phyloP scores from a whole-genome alignment of 2,329 filamentous ascomycete species.

The Penicillium glabrum region DNA sequence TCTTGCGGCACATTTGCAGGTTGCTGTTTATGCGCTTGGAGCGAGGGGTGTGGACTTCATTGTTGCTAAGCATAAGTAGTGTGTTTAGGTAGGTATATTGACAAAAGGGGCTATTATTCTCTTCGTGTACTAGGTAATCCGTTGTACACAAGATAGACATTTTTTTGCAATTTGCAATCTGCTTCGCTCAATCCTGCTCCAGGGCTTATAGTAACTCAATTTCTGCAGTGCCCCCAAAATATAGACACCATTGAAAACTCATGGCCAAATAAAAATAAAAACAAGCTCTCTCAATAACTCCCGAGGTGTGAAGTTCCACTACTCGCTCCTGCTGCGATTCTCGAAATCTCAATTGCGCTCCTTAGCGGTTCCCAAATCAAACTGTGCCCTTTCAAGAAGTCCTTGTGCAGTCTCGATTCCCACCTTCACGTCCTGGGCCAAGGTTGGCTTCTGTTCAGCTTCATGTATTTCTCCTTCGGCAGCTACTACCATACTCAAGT shows the following conservation, averaged over 20 bases:
- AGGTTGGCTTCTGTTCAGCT: not conserved
- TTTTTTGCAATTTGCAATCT: no score
- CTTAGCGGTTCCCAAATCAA: not conserved
- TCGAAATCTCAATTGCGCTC: not conserved
- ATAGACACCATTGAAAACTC: no score
- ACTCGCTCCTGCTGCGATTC: not conserved
- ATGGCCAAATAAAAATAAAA: no score
- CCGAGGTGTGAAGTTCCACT: no score
- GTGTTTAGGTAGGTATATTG: not conserved
- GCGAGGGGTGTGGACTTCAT: not conserved
- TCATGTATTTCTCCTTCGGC: not conserved
- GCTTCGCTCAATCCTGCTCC: not conserved
- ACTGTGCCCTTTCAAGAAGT: not conserved
- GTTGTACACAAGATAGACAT: no score
- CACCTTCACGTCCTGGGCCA: not conserved
- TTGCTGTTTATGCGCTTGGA: not conserved
- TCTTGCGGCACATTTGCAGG: not conserved
- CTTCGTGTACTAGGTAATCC: no score
- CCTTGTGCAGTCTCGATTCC: not conserved
- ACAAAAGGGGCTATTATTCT: no score
- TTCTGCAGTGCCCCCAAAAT: not conserved
- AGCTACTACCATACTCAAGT: not conserved
- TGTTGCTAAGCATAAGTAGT: not conserved
- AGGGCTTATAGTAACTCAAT: not conserved
- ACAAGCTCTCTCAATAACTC: no score